A percentile compares a stretch with the other conserved stretches of the same genome.
phyloP scores from a whole-genome alignment of 805 yeast species.

The Candida chilensis region DNA sequence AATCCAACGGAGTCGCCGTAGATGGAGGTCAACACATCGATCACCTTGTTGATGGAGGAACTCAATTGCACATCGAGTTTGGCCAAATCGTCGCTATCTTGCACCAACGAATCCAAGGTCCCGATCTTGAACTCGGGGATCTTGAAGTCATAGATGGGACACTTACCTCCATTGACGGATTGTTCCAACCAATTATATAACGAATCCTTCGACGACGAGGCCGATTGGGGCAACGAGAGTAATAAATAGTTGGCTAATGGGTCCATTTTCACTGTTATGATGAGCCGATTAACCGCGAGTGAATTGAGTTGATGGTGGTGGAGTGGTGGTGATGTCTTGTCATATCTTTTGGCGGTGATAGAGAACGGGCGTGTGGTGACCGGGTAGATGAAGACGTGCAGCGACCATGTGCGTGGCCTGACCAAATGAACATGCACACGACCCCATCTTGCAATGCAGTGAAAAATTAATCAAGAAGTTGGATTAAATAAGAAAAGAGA shows the following conservation, averaged over 20 bases:
- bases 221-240: conserved; percentile 51
- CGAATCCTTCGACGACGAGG: conserved; percentile 24
- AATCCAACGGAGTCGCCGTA: conserved; percentile 16
- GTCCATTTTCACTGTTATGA: too few relatives aligned
- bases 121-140: conserved; percentile 91
- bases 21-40: conserved; percentile 58
- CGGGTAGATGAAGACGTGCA: too few relatives aligned
- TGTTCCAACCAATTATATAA: conserved; percentile 42
- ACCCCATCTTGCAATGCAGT: too few relatives aligned
- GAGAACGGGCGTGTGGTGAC: too few relatives aligned
- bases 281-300: too few relatives aligned
- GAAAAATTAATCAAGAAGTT: too few relatives aligned
- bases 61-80: conserved; percentile 77
- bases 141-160: conserved; percentile 44
- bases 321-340: too few relatives aligned
- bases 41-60: conserved; percentile 58
- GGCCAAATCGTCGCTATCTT: conserved; percentile 81
- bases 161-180: conserved; percentile 46
- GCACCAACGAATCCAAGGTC: conserved; percentile 84
- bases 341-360: too few relatives aligned
- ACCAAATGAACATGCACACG: too few relatives aligned
- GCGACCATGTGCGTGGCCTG: too few relatives aligned
- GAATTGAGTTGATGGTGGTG: too few relatives aligned
- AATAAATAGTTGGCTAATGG: conserved; percentile 36
- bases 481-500: too few relatives aligned